Percentiles rank a stretch among this genome's conserved stretches.
Conservation (phyloP, 352 stramenopile species). For the Aphanomyces cochlioides region DNA sequence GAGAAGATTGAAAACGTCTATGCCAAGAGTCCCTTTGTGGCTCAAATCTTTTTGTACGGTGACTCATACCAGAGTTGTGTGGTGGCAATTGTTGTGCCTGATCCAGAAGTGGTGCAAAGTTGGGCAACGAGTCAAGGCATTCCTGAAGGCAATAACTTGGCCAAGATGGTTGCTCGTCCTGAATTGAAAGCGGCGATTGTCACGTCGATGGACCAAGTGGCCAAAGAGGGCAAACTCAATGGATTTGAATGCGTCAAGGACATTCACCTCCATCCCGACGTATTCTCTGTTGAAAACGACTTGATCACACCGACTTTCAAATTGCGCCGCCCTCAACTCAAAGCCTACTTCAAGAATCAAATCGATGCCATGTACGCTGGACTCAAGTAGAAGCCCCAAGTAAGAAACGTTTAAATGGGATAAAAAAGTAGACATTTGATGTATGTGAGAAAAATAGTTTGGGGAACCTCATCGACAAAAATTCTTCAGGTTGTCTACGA, state of each 20-base stretch:
- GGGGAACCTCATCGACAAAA: too few relatives aligned
- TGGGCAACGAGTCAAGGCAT: conserved; percentile 43
- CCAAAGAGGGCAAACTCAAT: conserved; percentile 60
- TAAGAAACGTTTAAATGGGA: too few relatives aligned
- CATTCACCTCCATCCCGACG: conserved; percentile 86
- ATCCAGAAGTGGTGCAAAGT: conserved; percentile 55
- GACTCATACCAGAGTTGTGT: conserved; percentile 93
- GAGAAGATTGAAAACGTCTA: conserved; percentile 97
- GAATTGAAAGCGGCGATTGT: conserved; percentile 64
- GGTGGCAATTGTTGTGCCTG: conserved; percentile 90
- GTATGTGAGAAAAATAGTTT: too few relatives aligned
- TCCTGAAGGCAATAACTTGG: conserved; percentile 35
- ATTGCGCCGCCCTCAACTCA: conserved; percentile 80
- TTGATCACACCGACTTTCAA: conserved; percentile 97
- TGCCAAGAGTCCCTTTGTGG: conserved; percentile 89
- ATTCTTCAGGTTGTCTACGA: too few relatives aligned
- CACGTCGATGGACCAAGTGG: conserved; percentile 61
- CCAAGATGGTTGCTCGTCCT: conserved; percentile 43
- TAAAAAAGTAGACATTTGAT: too few relatives aligned
- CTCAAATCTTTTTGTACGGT: conserved; percentile 94
- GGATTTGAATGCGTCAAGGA: conserved; percentile 92
- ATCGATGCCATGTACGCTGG: conserved; percentile 66
- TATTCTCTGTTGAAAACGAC: conserved; percentile 92
- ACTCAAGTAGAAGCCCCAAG: conserved; percentile 30
- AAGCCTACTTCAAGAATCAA: conserved; percentile 57